These are phyloP conservation scores for Alternaria consortialis DNA, from an alignment of 2,329 filamentous ascomycete genomes.

Conservation along the genomic window DNA sequence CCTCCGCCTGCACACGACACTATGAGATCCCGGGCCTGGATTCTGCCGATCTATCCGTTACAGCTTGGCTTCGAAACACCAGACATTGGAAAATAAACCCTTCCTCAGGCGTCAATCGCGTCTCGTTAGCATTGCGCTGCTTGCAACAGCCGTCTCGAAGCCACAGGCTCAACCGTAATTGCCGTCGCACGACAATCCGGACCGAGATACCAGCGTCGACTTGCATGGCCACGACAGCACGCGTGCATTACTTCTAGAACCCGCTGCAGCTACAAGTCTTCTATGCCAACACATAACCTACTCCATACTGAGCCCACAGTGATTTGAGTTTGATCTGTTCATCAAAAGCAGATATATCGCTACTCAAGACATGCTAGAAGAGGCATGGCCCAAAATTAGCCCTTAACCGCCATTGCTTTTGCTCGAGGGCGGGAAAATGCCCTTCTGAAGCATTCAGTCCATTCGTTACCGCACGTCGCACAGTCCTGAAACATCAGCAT, in stretches of 20 bases:
- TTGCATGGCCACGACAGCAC: constrained; percentile 23
- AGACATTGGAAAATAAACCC: not conserved
- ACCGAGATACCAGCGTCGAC: constrained; percentile 20
- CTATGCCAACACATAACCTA: not conserved
- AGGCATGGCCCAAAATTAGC: not conserved
- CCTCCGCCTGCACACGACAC: constrained; percentile 30
- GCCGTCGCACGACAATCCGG: constrained; percentile 19
- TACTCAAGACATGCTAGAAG: constrained; percentile 1
- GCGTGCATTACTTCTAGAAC: constrained; percentile 9
- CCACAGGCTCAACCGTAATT: constrained; percentile 14
- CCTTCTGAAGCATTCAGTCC: constrained; percentile 14
- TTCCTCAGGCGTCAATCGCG: not conserved
- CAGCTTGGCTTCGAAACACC: constrained; percentile 12
- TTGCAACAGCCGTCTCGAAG: constrained; percentile 8
- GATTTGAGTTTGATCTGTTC: not conserved
- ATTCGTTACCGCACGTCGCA: constrained; percentile 16
- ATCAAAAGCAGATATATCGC: not conserved
- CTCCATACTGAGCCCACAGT: not conserved
- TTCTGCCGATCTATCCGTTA: constrained; percentile 27
- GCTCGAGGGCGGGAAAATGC: constrained; percentile 24
- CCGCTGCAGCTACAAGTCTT: constrained; percentile 1
- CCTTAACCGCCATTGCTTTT: constrained; percentile 1
- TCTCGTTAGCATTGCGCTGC: constrained; percentile 11
- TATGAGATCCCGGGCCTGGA: constrained; percentile 8
- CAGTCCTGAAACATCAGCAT: constrained; percentile 35